These are phyloP conservation scores for Jaltomata sinuosa DNA, from an alignment of 257 asterid genomes.

Conservation along the genomic window DNA sequence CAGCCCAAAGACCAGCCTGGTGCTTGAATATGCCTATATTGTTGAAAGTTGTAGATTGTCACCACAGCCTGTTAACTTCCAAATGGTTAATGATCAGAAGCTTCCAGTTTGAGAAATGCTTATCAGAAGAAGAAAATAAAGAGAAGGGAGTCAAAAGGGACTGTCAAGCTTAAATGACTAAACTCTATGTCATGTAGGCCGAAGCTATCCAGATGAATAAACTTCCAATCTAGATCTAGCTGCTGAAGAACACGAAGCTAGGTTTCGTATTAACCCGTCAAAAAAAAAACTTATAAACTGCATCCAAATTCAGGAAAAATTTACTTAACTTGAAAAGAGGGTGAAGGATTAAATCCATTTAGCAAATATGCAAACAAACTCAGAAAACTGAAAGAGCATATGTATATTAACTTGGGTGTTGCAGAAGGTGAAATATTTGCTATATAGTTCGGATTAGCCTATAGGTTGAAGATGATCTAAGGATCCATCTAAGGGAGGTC, in stretches of 20 bases:
- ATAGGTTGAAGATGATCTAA: not conserved
- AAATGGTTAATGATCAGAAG: not conserved
- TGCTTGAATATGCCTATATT: slow-evolving; percentile 81
- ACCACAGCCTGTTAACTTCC: slow-evolving; percentile 45
- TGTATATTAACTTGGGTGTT: not conserved
- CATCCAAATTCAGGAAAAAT: not conserved
- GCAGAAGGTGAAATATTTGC: not conserved
- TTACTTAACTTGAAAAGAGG: not conserved
- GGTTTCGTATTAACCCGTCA: not conserved
- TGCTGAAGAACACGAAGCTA: not conserved
- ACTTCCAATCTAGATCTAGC: not conserved
- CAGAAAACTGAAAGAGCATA: not conserved
- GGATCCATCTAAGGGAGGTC: not conserved
- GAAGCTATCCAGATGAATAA: not conserved
- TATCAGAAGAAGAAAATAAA: not conserved
- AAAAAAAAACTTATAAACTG: not conserved
- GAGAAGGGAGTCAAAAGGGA: not conserved
- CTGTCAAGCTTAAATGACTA: not conserved
- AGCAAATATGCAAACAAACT: not conserved
- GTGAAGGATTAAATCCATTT: not conserved
- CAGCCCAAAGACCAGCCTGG: slow-evolving; percentile 96
- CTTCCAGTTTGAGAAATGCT: not conserved
- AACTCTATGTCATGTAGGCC: not conserved
- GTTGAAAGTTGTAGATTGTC: slow-evolving; percentile 84
- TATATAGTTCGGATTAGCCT: not conserved